A percentile compares a stretch with the other conserved stretches of the same genome.
Conservation (phyloP, 2,329 filamentous ascomycete genomes). For the Xylariaceae sp. region DNA sequence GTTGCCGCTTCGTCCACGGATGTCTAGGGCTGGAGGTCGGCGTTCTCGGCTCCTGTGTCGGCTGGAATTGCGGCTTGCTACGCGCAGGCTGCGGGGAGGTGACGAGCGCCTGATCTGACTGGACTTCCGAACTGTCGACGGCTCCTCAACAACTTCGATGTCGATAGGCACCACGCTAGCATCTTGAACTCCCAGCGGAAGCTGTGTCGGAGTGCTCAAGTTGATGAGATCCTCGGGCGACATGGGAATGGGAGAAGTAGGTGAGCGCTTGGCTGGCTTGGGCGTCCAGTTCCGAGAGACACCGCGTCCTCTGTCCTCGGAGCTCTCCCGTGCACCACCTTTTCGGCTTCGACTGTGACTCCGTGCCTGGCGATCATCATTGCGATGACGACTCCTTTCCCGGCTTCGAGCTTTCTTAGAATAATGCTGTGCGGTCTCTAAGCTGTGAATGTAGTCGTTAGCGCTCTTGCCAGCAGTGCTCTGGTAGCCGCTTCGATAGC, state of each 20-base stretch:
- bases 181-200: conserved; percentile 22
- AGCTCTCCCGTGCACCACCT: conserved; percentile 52
- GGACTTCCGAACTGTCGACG: conserved; percentile 41
- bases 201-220: conserved; percentile 47
- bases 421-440: conserved; percentile 71
- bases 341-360: conserved; percentile 48
- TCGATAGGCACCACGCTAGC: conserved; percentile 20
- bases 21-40: conserved; percentile 39
- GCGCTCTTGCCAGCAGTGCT: conserved; percentile 57
- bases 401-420: conserved; percentile 51
- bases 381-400: conserved; percentile 47
- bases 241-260: conserved; percentile 91
- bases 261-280: conserved; percentile 76
- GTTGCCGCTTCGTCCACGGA: conserved; percentile 60
- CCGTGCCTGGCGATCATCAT: conserved; percentile 33
- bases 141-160: conserved; percentile 30
- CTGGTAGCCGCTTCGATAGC: conserved; percentile 43
- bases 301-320: conserved; percentile 67
- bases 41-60: conserved; percentile 45
- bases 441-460: conserved; percentile 81
- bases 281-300: conserved; percentile 59
- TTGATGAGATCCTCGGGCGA: conserved; percentile 79
- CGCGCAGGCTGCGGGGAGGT: conserved; percentile 27
- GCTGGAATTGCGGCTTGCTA: conserved; percentile 45
- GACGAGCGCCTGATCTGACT: conserved; percentile 27